Base-by-base conservation (phyloP, 1,284 basidiomycete genomes). In the Ganoderma sinense region DNA sequence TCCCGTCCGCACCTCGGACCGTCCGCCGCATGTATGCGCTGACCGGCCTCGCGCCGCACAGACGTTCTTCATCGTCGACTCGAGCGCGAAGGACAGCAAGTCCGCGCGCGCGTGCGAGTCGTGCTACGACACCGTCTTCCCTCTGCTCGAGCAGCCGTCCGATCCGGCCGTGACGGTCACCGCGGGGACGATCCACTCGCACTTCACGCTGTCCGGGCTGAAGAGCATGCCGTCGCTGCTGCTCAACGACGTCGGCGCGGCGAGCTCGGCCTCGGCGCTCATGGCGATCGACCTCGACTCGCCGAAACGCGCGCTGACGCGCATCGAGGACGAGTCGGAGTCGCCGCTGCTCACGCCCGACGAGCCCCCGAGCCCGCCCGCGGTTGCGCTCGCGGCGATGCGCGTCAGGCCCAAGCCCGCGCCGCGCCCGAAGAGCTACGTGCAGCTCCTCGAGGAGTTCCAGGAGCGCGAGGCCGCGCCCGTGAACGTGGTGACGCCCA, bases 81-180 rank as follows among this genome's bases (percentile, higher is more conserved):
- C 87, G 1, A 84, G 81, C 51, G 75, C 82, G 1, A 85, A 87
- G 71, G 84, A 84, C 7, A 84, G 82, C 71, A 92, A 92, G 78
- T 84, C 92, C 41, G 93, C 94, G 0, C 87, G 95, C 8, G 92
- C 95, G 3, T 97, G 95, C 78, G 91, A 94, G 71, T 87, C 90
- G 3, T 97, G 95, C 81, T 97, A 93, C 77, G 93, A 95, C 73
- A 89, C 91, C 16, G 91, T 95, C 16, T 97, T 97, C 74, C 91
- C 92, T 2, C 64, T 93, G n/a, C 76, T 91, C 18, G 85, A 88
- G 29, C 76, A 83, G 1, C 66, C 73, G 8, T 65, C 72, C 7
- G 71, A 73, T n/a, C 68, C 71, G 0, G 56, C 70, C 6, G 65
- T 68, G 39, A 71, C 67, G 45, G 73, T 69, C 26, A 67, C 75